These are phyloP conservation scores for Litchi chinensis DNA, from an alignment of 345 rosid genomes.

Conservation along the genomic window DNA sequence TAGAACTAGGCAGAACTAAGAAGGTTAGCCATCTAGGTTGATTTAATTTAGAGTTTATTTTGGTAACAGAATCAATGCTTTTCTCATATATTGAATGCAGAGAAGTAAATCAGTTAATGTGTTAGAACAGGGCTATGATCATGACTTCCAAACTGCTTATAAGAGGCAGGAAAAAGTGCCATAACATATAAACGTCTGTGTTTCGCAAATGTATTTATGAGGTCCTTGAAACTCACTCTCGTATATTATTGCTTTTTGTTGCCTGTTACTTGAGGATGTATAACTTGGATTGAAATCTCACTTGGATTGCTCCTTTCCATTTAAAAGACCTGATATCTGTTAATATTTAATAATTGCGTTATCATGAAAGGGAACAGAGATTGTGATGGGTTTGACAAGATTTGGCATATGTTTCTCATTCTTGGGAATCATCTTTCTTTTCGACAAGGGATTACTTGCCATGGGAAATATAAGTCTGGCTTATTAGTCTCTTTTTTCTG, in stretches of 20 bases:
- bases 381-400: constrained; percentile 90
- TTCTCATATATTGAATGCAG: neutral
- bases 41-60: neutral
- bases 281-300: too few species aligned
- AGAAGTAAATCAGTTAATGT: neutral
- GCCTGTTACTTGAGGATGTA: neutral
- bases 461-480: constrained; percentile 86
- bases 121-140: neutral
- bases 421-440: constrained; percentile 83
- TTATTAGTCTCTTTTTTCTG: neutral
- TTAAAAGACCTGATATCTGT: neutral
- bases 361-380: constrained; percentile 52
- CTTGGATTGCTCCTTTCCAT: neutral
- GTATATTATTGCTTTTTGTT: neutral
- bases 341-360: neutral
- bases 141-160: neutral
- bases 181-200: neutral
- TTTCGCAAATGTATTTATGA: neutral
- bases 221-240: neutral
- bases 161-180: neutral
- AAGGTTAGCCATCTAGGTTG: neutral
- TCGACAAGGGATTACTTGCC: constrained; percentile 91
- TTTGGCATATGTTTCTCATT: constrained; percentile 92
- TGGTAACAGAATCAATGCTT: neutral
- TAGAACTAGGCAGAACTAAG: neutral